Conservation (phyloP, 2,329 filamentous ascomycete species). For the Acarospora socialis region DNA sequence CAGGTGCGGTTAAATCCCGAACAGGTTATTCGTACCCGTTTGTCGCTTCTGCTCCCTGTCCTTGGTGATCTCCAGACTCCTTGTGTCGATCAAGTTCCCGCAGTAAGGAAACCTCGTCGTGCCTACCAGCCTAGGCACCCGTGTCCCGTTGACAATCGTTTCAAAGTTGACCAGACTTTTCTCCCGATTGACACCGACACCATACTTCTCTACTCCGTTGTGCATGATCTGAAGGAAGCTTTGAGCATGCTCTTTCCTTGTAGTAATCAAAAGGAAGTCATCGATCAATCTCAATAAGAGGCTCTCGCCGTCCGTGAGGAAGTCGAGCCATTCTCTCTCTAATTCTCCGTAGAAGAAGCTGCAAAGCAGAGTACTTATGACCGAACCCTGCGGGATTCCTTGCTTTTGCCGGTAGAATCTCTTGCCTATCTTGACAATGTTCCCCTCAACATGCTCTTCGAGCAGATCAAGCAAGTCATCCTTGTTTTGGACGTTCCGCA, state of each 20-base stretch:
- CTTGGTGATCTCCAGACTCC: constrained; percentile 60
- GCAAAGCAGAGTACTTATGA: constrained; percentile 75
- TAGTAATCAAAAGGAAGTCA: constrained; percentile 82
- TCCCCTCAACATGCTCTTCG: constrained; percentile 64
- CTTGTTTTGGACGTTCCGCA: constrained; percentile 42
- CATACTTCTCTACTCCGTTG: constrained; percentile 60
- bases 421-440: constrained; percentile 78
- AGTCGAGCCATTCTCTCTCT: constrained; percentile 54
- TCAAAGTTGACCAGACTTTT: constrained; percentile 85
- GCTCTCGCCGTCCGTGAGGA: constrained; percentile 45
- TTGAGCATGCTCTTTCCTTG: constrained; percentile 49
- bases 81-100: constrained; percentile 61
- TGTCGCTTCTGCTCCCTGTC: constrained; percentile 42
- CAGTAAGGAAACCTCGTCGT: constrained; percentile 68
- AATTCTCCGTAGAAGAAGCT: constrained; percentile 93
- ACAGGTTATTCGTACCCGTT: constrained; percentile 40
- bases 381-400: constrained; percentile 87
- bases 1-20: too few species aligned
- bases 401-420: constrained; percentile 74
- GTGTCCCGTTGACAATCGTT: constrained; percentile 38
- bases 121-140: constrained; percentile 37
- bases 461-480: constrained; percentile 54
- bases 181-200: constrained; percentile 57
- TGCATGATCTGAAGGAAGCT: constrained; percentile 72
- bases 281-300: constrained; percentile 75